A percentile compares a stretch with the other conserved stretches of the same genome.
phyloP scores from a whole-genome alignment of 1,284 basidiomycete species.

The Sporisorium graminicola region DNA sequence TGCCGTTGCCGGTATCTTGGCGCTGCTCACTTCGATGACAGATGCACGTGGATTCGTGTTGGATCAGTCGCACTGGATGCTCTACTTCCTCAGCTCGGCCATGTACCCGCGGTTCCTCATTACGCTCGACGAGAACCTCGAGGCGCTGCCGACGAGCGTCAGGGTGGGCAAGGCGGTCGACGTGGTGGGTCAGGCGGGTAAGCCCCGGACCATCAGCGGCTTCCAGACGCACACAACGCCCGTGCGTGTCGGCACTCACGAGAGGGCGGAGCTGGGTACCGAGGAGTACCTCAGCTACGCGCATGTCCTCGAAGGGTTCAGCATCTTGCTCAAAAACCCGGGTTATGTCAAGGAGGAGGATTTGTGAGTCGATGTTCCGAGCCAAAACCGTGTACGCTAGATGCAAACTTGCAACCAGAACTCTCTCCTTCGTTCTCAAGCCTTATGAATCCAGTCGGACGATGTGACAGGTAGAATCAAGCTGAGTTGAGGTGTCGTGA shows the following conservation, averaged over 20 bases:
- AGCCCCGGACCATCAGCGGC: conserved; percentile 69
- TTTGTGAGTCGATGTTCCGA: conserved; percentile 15
- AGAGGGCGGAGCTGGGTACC: conserved; percentile 93
- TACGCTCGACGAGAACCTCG: conserved; percentile 84
- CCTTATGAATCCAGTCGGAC: too few species aligned
- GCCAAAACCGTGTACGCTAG: neutral
- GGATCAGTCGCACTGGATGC: conserved; percentile 97
- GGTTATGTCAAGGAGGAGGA: conserved; percentile 69
- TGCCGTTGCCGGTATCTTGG: conserved; percentile 90
- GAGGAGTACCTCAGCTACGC: conserved; percentile 95
- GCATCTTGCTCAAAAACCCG: conserved; percentile 71
- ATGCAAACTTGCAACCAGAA: neutral
- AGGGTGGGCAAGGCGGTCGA: conserved; percentile 85
- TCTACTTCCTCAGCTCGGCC: conserved; percentile 92
- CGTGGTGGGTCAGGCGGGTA: conserved; percentile 70
- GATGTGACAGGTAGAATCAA: neutral
- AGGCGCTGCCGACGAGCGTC: conserved; percentile 85
- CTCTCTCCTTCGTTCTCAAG: too few species aligned
- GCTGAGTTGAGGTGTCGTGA: neutral
- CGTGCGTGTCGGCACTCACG: conserved; percentile 90
- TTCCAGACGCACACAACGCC: conserved; percentile 91
- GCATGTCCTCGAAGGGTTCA: conserved; percentile 71
- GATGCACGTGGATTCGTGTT: conserved; percentile 94
- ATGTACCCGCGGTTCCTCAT: conserved; percentile 99
- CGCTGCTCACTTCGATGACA: conserved; percentile 90